phyloP scores from a whole-genome alignment of 2,329 filamentous ascomycete species.

The Colletotrichum aenigma region DNA sequence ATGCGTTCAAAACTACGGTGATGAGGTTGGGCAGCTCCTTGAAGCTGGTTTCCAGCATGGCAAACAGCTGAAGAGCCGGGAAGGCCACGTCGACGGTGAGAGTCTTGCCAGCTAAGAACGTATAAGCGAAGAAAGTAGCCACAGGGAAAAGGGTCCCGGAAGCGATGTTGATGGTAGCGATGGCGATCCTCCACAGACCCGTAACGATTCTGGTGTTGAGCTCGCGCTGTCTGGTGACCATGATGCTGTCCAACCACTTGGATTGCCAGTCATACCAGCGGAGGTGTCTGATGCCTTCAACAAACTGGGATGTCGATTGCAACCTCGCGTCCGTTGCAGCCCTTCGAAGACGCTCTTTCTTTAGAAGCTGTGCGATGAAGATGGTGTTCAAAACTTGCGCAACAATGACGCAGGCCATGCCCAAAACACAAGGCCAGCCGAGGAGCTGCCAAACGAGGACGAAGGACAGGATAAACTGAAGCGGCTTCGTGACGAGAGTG shows the following conservation, averaged over 20 bases:
- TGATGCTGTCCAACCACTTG: slow-evolving; percentile 73
- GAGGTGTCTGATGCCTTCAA: slow-evolving; percentile 82
- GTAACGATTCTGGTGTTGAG: slow-evolving; percentile 68
- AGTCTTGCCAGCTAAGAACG: slow-evolving; percentile 68
- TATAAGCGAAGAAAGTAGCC: slow-evolving; percentile 82
- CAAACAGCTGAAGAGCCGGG: slow-evolving; percentile 82
- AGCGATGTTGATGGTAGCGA: slow-evolving; percentile 72
- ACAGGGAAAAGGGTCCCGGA: slow-evolving; percentile 80
- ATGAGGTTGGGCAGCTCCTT: slow-evolving; percentile 78
- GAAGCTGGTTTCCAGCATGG: slow-evolving; percentile 74
- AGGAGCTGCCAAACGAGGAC: slow-evolving; percentile 78
- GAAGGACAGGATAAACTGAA: slow-evolving; percentile 77
- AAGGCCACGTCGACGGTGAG: slow-evolving; percentile 85
- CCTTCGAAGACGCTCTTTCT: slow-evolving; percentile 73
- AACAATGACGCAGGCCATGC: slow-evolving; percentile 70
- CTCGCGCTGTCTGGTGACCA: slow-evolving; percentile 71
- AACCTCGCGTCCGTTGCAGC: slow-evolving; percentile 77
- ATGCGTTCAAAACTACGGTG: slow-evolving; percentile 78
- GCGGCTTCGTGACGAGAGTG: slow-evolving; percentile 74
- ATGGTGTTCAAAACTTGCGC: slow-evolving; percentile 73
- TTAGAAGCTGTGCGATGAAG: slow-evolving; percentile 69
- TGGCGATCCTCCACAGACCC: slow-evolving; percentile 64
- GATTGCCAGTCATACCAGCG: slow-evolving; percentile 85
- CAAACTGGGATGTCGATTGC: slow-evolving; percentile 83
- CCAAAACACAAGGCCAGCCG: slow-evolving; percentile 78